These are phyloP conservation scores for Mesotaenium endlicherianum DNA, from an alignment of 139 green algal species.

Conservation along the genomic window DNA sequence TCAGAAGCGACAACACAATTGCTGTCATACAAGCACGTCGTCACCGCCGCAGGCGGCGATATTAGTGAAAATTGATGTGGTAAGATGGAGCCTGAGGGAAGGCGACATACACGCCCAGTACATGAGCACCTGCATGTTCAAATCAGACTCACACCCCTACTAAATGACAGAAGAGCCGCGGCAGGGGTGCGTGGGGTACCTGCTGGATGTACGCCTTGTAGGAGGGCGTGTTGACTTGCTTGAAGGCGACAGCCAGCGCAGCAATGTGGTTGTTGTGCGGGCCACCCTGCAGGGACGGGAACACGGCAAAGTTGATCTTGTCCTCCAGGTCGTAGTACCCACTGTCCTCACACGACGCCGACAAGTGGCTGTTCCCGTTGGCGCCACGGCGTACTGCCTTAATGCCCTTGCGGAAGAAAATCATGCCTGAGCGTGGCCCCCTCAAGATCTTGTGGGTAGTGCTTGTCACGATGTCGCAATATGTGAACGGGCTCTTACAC, in stretches of 20 bases:
- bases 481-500: constrained; percentile 72
- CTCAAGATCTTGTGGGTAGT: constrained; percentile 86
- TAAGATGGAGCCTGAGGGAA: no score
- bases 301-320: constrained; percentile 84
- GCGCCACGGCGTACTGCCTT: neutral
- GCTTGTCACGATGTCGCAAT: constrained; percentile 80
- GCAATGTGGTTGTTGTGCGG: constrained; percentile 90
- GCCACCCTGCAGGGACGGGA: constrained; percentile 80
- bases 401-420: constrained; percentile 73
- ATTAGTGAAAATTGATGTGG: no score
- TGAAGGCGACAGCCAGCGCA: constrained; percentile 77
- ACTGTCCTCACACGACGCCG: neutral
- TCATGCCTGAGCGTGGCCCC: constrained; percentile 76
- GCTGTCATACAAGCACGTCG: no score
- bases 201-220: constrained; percentile 55
- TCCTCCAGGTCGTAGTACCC: constrained; percentile 71
- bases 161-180: no score
- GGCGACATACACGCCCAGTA: no score
- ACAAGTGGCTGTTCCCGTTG: neutral
- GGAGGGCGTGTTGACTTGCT: constrained; percentile 51
- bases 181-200: no score
- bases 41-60: no score
- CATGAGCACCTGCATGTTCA: no score
- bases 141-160: no score
- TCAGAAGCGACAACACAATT: constrained; percentile 31